phyloP scores from a whole-genome alignment of 1,139 yeast species.

The Schizosaccharomyces versatilis region DNA sequence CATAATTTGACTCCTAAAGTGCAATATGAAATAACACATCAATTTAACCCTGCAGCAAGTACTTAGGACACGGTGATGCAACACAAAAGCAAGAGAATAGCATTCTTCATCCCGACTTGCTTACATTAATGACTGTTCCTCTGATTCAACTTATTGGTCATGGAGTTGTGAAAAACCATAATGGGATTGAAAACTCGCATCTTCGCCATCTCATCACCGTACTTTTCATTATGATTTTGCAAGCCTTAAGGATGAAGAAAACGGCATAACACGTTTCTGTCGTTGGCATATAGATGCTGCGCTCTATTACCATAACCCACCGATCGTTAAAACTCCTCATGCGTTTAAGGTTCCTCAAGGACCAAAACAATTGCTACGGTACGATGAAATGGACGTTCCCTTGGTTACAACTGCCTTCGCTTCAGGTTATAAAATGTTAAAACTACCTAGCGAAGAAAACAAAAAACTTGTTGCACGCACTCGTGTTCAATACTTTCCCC shows the following conservation, averaged over 20 bases:
- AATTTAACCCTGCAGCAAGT: constrained; percentile 2
- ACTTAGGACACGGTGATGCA: constrained; percentile 7
- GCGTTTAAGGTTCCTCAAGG: constrained; percentile 54
- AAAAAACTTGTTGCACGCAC: constrained; percentile 52
- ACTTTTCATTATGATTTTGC: constrained; percentile 51
- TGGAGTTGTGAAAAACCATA: constrained; percentile 41
- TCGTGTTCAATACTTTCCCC: constrained; percentile 71
- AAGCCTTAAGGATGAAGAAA: constrained; percentile 36
- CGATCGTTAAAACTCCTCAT: constrained; percentile 58
- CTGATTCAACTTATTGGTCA: constrained; percentile 80
- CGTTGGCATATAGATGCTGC: constrained; percentile 91
- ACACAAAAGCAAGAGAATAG: constrained; percentile 34
- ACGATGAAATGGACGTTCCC: constrained; percentile 42
- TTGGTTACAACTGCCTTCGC: constrained; percentile 80
- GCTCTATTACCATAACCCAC: constrained; percentile 63
- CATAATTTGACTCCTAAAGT: constrained; percentile 6
- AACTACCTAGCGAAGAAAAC: constrained; percentile 41
- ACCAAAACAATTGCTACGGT: constrained; percentile 27
- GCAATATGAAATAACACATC: constrained; percentile 5
- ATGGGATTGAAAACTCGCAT: constrained; percentile 45
- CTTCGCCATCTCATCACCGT: constrained; percentile 62
- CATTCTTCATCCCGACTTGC: constrained; percentile 58
- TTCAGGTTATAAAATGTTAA: constrained; percentile 57
- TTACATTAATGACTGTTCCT: constrained; percentile 57
- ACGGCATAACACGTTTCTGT: constrained; percentile 54